phyloP scores from a whole-genome alignment of 1,284 basidiomycete species.

The Heterobasidion annosum region DNA sequence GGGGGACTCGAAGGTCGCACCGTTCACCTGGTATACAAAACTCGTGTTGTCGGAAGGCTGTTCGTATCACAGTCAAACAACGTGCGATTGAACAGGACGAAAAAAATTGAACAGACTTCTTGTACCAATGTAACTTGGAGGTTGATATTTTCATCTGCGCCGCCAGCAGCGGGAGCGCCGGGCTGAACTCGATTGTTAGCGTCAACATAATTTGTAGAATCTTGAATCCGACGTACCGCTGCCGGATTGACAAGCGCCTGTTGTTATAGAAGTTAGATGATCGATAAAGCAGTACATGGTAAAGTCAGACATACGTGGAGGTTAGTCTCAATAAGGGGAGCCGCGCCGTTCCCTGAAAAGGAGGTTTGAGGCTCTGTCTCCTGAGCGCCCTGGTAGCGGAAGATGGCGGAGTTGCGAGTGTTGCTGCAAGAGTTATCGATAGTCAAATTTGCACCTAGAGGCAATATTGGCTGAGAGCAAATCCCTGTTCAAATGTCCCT shows the following conservation, averaged over 20 bases:
- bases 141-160: constrained; percentile 20
- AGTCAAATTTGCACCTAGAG: not conserved
- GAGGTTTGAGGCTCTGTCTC: constrained; percentile 29
- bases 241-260: not conserved
- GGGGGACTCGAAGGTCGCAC: constrained; percentile 15
- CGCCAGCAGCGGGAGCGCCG: constrained; percentile 17
- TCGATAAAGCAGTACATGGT: not conserved
- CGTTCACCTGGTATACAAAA: constrained; percentile 17
- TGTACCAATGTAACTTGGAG: constrained; percentile 17
- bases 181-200: constrained; percentile 12
- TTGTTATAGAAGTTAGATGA: not conserved
- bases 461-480: constrained; percentile 6
- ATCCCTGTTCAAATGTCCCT: constrained; percentile 12
- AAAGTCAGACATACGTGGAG: constrained; percentile 12
- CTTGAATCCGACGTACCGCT: not conserved
- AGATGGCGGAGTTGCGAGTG: constrained; percentile 40
- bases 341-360: constrained; percentile 15
- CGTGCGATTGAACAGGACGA: not conserved
- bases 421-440: constrained; percentile 16
- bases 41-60: not conserved
- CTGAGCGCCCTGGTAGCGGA: constrained; percentile 41
- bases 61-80: not conserved
- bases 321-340: constrained; percentile 20
- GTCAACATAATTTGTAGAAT: not conserved
- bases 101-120: not conserved